Evolutionary conservation across 1,284 basidiomycete species (phyloP).

Genomic region (Cryptococcus sp.): DNA sequence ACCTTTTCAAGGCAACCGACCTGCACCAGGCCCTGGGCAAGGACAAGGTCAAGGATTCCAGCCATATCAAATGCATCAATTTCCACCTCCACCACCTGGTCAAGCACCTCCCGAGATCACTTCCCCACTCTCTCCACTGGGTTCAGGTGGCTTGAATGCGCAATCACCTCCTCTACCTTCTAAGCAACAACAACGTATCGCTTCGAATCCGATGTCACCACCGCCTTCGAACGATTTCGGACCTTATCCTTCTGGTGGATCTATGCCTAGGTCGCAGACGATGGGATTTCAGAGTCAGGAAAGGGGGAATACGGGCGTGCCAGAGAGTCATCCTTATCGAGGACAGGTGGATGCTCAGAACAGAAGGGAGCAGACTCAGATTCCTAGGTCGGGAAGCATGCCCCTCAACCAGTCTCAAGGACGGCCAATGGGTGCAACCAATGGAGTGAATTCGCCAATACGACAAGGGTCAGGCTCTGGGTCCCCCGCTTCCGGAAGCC

Average conservation of each 20-base stretch:
- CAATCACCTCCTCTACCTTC: constrained; percentile 4
- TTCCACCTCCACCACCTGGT: constrained; percentile 8
- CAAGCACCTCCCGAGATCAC: constrained; percentile 6
- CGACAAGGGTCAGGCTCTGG: neutral
- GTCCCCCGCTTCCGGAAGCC: neutral
- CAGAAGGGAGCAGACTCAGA: constrained; percentile 1
- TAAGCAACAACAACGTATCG: neutral
- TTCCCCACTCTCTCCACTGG: constrained; percentile 1
- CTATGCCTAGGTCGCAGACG: constrained; percentile 36
- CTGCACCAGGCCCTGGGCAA: neutral
- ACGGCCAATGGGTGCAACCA: neutral
- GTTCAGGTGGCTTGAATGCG: neutral
- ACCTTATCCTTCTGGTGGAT: constrained; percentile 10
- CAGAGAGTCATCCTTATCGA: constrained; percentile 20
- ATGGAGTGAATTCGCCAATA: no score
- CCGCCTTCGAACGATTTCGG: neutral
- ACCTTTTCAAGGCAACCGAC: neutral
- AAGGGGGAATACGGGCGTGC: constrained; percentile 6
- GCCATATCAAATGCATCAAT: constrained; percentile 10
- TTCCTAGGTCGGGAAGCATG: constrained; percentile 21
- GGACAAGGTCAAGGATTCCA: constrained; percentile 6
- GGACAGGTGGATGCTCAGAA: constrained; percentile 13
- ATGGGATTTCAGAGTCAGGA: constrained; percentile 24
- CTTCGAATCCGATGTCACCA: neutral
- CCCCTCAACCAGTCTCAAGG: constrained; percentile 12